phyloP scores from a whole-genome alignment of 1,284 basidiomycete species.

The Mycosarcoma maydis region DNA sequence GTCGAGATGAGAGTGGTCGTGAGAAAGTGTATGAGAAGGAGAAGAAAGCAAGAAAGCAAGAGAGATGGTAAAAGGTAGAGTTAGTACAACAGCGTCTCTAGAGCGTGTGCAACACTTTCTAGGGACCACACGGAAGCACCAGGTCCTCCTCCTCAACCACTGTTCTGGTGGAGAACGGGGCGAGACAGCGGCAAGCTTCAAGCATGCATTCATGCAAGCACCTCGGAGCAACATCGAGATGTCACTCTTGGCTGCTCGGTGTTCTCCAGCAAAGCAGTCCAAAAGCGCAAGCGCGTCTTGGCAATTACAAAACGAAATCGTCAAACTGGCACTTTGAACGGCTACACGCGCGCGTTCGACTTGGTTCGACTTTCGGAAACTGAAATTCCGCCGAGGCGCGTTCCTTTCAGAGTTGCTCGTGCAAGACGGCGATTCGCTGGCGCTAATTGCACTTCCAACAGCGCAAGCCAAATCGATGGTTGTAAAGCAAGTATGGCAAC shows the following conservation, averaged over 20 bases:
- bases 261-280: slow-evolving; percentile 9
- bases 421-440: slow-evolving; percentile 1
- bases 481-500: neutral
- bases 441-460: slow-evolving; percentile 19
- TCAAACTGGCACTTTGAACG: slow-evolving; percentile 3
- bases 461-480: slow-evolving; percentile 1
- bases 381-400: slow-evolving; percentile 32
- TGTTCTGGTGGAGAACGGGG: too few species aligned
- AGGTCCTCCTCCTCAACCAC: neutral
- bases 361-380: too few species aligned
- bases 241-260: slow-evolving; percentile 11
- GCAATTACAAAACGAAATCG: slow-evolving; percentile 13
- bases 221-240: slow-evolving; percentile 15
- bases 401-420: neutral
- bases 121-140: too few species aligned
- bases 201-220: too few species aligned
- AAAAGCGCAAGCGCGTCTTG: too few species aligned
- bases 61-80: neutral
- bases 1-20: slow-evolving; percentile 1
- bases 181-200: too few species aligned
- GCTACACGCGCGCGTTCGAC: slow-evolving; percentile 14
- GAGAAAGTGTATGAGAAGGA: neutral
- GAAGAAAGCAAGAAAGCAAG: neutral
- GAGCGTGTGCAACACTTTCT: too few species aligned
- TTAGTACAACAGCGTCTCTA: too few species aligned